Base-by-base conservation (phyloP, 192 early-diverging fungal genomes). In the Entomortierella beljakovae region DNA sequence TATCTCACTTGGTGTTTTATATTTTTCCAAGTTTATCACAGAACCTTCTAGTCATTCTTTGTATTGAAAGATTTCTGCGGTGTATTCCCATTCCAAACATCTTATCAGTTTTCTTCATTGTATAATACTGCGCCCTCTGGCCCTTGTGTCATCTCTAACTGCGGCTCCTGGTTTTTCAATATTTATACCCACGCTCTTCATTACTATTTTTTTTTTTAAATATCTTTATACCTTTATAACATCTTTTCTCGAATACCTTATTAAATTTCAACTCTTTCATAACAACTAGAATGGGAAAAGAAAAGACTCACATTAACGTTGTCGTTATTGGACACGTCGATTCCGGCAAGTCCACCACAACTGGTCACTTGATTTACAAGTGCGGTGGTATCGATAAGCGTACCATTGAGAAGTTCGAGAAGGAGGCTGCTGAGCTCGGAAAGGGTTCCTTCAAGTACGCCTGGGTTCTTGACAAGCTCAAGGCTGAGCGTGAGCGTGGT, bases 391-490 rank as follows among this genome's bases (percentile, higher is more conserved):
- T 99, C 85, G 93, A 95, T 89, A 95, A 97, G 93, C 95, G 96
- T 96, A 96, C 95, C 91, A 99, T 99, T 66, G 96, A 99, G 88
- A 97, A 97, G 95, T 96, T 99, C 92, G 93, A 96, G 89, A 96
- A 98, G 93, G 97, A 99, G 88, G 94, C 98, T 64, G 91, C 92
- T 86, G 96, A 98, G 82, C 91, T 97, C 75, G 98, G 98, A 87
- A 99, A 99, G 93, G 95, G 94, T 85, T 99, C 98, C 64, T 99
- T 99, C 94, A 96, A 96, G 89, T 99, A 97, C 91, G 98, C 98
- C 74, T 99, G 96, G 95, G 96, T 97, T 81, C 88, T 99, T 76
- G 98, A 99, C 90, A 95, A 96, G 84, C 94, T 96, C 58, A 98
- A 99, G 95, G 97, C 95, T 63, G 97, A 99, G 90, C 96, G 97